phyloP scores from a whole-genome alignment of 345 rosid species.

The Erodium maritimum region DNA sequence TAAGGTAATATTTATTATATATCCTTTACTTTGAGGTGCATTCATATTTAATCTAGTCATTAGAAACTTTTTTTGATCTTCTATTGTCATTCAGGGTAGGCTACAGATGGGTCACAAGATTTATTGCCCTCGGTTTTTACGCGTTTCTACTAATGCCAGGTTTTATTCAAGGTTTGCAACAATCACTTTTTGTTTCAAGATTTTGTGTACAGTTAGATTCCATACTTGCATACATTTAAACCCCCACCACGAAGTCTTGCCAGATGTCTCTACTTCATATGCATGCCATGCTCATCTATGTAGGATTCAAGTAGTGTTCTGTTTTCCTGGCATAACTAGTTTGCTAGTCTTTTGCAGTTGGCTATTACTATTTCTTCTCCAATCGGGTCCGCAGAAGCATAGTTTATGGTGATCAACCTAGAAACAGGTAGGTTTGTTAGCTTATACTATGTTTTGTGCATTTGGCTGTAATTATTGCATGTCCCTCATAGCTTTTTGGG shows the following conservation, averaged over 20 bases:
- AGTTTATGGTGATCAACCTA: conserved; percentile 83
- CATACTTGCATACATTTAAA: too few relatives aligned
- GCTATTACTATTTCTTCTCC: conserved; percentile 83
- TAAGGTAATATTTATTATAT: too few relatives aligned
- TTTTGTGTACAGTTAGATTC: neutral
- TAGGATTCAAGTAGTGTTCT: neutral
- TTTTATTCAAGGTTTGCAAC: conserved; percentile 70
- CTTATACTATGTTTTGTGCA: too few relatives aligned
- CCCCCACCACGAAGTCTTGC: too few relatives aligned
- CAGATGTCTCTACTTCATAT: too few relatives aligned
- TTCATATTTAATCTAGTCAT: conserved; percentile 1
- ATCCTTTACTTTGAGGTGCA: conserved; percentile 6
- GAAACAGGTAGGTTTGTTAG: conserved; percentile 56
- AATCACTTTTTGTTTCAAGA: neutral
- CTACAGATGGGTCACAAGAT: conserved; percentile 80
- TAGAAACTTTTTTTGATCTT: conserved; percentile 26
- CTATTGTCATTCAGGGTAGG: conserved; percentile 77
- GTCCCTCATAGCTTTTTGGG: too few relatives aligned
- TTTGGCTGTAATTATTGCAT: too few relatives aligned
- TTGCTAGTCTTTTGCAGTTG: conserved; percentile 52
- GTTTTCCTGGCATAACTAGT: conserved; percentile 12
- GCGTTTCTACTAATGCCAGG: conserved; percentile 80
- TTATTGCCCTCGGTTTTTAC: conserved; percentile 88
- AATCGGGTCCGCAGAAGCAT: conserved; percentile 60
- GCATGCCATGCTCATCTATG: too few relatives aligned